Evolutionary conservation across 2,329 filamentous ascomycete species (phyloP).

Genomic region (Neofusicoccum sp.): DNA sequence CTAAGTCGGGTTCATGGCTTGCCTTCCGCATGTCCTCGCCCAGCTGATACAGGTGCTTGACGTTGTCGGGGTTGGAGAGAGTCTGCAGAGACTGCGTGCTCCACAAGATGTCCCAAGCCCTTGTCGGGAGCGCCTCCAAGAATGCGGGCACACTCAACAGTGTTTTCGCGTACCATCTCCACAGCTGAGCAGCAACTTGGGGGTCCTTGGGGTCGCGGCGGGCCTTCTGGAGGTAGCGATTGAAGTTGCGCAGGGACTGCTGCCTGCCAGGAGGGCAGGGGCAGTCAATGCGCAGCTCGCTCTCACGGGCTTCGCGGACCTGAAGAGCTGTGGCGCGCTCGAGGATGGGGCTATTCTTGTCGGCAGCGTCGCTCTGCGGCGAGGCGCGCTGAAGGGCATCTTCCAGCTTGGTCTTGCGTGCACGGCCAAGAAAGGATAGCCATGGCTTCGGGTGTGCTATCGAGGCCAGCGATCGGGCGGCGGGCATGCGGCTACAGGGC

Average conservation of each 20-base stretch:
- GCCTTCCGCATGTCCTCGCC: constrained; percentile 29
- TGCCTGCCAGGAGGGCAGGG: background rate
- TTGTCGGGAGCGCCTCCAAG: constrained; percentile 24
- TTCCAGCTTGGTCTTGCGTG: background rate
- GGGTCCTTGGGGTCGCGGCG: constrained; percentile 5
- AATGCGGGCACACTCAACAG: constrained; percentile 24
- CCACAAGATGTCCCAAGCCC: constrained; percentile 38
- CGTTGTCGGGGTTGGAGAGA: constrained; percentile 22
- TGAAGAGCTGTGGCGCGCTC: background rate
- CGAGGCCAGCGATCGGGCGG: background rate
- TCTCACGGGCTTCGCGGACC: background rate
- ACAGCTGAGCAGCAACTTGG: constrained; percentile 24
- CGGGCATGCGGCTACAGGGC: background rate
- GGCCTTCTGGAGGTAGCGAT: constrained; percentile 22
- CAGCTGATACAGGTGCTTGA: constrained; percentile 26
- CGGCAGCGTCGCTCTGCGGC: background rate
- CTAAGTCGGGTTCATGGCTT: constrained; percentile 23
- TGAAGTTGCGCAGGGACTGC: constrained; percentile 19
- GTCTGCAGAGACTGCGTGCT: constrained; percentile 23
- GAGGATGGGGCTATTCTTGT: background rate
- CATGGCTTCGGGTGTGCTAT: background rate
- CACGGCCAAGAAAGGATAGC: background rate
- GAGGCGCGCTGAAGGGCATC: background rate
- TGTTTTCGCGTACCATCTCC: constrained; percentile 31
- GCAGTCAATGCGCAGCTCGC: background rate